Base-by-base conservation (phyloP, 1,284 basidiomycete species). In the Mrakiaceae sp. region DNA sequence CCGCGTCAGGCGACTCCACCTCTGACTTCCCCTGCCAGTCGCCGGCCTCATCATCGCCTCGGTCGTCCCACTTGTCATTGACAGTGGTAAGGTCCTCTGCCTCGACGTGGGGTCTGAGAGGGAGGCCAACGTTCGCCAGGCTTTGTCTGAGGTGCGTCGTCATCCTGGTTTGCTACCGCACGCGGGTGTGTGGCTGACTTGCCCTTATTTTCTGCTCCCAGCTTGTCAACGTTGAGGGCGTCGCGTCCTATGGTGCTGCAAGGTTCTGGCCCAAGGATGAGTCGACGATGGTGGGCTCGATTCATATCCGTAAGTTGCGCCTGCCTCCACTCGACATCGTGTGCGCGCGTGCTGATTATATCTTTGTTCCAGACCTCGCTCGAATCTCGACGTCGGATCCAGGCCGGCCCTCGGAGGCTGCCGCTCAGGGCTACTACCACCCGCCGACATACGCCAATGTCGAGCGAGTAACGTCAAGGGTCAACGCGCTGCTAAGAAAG, bases 261-360 rank as follows among this genome's bases (percentile, higher is more conserved):
- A 83, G 91, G 14, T 96, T 99, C 77, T 98, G 96, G 96, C 93
- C 94, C 0, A 92, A 96, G 75, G 95, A 97, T 74, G 83, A 88
- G 2, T 82, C 83, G 9, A 86, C 84, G 56, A 74, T 96, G 47
- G 85, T 97, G 70, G 95, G 95, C 16, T 90, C 90, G 2, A 90
- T 98, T 66, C 90, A 90, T 73, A 83, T 97, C 57, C 88, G 90
- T 70, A 79, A 96, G 16, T 79, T 74, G 0, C 85, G 0, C 76
- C 79, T 2, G 79, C 83, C 0, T 77, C 81, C 0, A 72, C 78
- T 62, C 82, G 1, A 75, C 79, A 27, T 27, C 27, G 27, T 27
- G 27, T 27, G 27, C 27, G 2, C 51, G 81, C 27, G 27, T 27
- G 27, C 27, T 27, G 27, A 27, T 27, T 27, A 27, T 27, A 27